Conservation (phyloP, 306 rosid genomes). For the Malus sylvestris region DNA sequence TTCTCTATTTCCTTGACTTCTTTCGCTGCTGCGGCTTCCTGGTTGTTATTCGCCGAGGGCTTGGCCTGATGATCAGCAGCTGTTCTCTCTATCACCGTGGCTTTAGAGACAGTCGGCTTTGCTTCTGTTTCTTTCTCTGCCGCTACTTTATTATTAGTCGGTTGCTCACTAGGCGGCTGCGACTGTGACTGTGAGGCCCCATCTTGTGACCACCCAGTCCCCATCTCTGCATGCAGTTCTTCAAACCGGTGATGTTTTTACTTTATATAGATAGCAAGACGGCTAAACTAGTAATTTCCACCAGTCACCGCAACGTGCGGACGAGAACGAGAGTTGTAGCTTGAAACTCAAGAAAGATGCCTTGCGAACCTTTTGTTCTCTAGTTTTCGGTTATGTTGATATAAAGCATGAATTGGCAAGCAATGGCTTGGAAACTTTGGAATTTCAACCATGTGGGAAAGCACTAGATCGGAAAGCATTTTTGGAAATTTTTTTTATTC, state of each 20-base stretch:
- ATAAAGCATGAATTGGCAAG: neutral
- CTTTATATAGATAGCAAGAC: neutral
- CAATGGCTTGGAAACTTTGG: neutral
- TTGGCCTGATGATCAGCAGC: neutral
- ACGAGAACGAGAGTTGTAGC: neutral
- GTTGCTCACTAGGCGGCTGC: neutral
- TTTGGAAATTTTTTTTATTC: neutral
- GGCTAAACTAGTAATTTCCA: neutral
- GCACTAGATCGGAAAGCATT: neutral
- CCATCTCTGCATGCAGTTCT: slow-evolving; percentile 20
- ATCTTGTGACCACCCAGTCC: slow-evolving; percentile 16
- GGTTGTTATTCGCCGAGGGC: neutral
- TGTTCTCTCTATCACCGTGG: neutral
- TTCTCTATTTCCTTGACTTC: neutral
- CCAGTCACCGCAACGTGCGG: neutral
- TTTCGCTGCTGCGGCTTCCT: neutral
- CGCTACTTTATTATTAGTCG: neutral
- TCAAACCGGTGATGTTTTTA: neutral
- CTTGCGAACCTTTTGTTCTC: neutral
- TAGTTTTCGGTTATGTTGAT: neutral
- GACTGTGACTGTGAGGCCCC: slow-evolving; percentile 1
- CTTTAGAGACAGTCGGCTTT: neutral
- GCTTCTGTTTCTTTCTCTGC: neutral
- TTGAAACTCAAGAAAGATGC: neutral
- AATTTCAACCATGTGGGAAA: neutral